Conservation (phyloP, 257 asterid genomes). For the Osmanthus fragrans region DNA sequence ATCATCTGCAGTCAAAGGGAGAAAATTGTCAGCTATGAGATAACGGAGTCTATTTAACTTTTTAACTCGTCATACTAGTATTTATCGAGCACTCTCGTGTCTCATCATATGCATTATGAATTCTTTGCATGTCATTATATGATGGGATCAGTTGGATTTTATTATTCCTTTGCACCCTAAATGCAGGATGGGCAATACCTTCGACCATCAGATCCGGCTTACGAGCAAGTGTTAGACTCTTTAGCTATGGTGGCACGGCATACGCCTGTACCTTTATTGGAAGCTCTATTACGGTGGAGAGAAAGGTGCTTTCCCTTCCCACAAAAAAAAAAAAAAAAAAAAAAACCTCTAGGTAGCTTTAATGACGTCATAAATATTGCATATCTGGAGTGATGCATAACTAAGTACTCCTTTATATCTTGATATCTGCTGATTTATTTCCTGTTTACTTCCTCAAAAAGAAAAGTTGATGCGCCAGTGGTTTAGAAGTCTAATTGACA, state of each 20-base stretch:
- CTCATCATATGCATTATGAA: slow-evolving; percentile 8
- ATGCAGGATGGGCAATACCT: slow-evolving; percentile 98
- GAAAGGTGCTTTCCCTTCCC: slow-evolving; percentile 62
- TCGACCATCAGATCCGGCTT: slow-evolving; percentile 98
- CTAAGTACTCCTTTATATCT: slow-evolving; percentile 7
- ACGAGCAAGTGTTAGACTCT: slow-evolving; percentile 98
- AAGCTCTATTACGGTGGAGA: slow-evolving; percentile 97
- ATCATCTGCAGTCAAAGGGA: slow-evolving; percentile 8
- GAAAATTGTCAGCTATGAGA: not conserved
- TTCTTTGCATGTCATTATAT: not conserved
- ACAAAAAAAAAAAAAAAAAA: not conserved
- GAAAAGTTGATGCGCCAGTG: not conserved
- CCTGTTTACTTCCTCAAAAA: not conserved
- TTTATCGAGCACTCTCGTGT: slow-evolving; percentile 1
- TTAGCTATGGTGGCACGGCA: slow-evolving; percentile 99
- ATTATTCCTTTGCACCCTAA: slow-evolving; percentile 21
- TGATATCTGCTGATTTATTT: slow-evolving; percentile 4
- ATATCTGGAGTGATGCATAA: slow-evolving; percentile 5
- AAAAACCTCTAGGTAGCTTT: not conserved
- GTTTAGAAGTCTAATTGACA: slow-evolving; percentile 8
- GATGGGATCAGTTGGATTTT: not conserved
- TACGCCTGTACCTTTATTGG: slow-evolving; percentile 94
- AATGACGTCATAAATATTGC: not conserved
- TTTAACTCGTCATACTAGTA: slow-evolving; percentile 4
- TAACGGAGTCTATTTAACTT: slow-evolving; percentile 15